Evolutionary conservation across 176 grass and related monocot genomes (phyloP), one percentile per base, ranked within the genome.

Genomic region (Thinopyrum elongatum): DNA sequence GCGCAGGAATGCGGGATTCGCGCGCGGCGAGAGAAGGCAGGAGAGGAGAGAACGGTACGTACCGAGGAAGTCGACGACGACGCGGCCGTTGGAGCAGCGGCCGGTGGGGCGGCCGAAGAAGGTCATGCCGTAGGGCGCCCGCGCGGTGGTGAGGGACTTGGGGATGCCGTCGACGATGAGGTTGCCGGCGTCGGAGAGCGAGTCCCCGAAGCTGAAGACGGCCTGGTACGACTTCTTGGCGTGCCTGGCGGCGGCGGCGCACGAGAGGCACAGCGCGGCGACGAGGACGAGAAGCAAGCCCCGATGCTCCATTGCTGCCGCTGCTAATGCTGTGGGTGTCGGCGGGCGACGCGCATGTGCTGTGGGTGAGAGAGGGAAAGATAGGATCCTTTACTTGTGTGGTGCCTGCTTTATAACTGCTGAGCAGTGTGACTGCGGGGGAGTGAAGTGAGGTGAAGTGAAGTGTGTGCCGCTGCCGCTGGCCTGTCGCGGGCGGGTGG

Each of bases 161-260:
- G 88, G 85, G 8, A 70, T 63, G 88, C 87, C 89, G 63, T 89
- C 75, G 74, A 89, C 85, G 71, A 92, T 44, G 82, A 92, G 87
- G 87, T 94, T 94, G 42, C 93, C 93, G 39, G 93, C 90, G 87
- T 94, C 90, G 67, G 90, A 92, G 51, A 94, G 90, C 78, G 92
- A 94, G 74, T 94, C 90, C 2, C 93, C 90, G 84, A 94, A 94
- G 90, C 93, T 94, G 86, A 94, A 92, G 68, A 94, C 83, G 82
- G 93, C 89, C 6, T 9, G 6, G 87, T 92, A 94, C 63, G 90
- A 85, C 78, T 88, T 91, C 82, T 78, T 85, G 55, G 55, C 12
- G 70, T 19, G 65, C 30, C 17, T 29, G 6, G 89, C 84, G 25
- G 44, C 35, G 63, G 12, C 47, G 72, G 26, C 70, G 70, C 10